Evolutionary conservation across 139 green algal species (phyloP), one percentile per base, ranked within the genome.

Genomic region (Ettlia oleoabundans): DNA sequence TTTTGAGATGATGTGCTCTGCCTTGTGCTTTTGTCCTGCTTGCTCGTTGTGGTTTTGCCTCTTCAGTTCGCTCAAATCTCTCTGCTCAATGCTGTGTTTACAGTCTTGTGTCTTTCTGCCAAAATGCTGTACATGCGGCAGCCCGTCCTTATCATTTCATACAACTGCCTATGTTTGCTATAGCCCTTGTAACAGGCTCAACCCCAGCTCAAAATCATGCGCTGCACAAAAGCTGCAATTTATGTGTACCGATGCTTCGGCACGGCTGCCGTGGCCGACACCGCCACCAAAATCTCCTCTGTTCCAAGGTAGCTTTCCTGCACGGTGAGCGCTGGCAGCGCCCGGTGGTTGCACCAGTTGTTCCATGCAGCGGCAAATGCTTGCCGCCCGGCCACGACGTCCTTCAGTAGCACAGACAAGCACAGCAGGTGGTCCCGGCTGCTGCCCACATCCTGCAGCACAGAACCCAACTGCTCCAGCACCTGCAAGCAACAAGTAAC

Each of bases 341-440:
- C 32, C 0, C 2, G 6, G 2, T 5, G 35, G 21, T 58, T 32
- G 6, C 69, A n/a, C 82, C 62, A 68, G 42, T 78, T 5, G 52
- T 74, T 78, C 73, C 76, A 85, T 53, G 32, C 62, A 3, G 37
- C 26, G 33, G 37, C 33, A 26, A 42, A 83, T 22, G 61, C 37
- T 21, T 18, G 22, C 22, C 35, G 22, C 42, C 62, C 78, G 7
- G 40, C 13, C 43, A 52, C 62, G n/a, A 58, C 4, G 37, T 83
- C 78, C 47, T 76, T 72, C 30, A 83, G 67, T 62, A 75, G 22
- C 35, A 83, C 78, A 10, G 62, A 61, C 22, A 83, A 35, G 5
- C 28, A 19, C 51, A 82, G 18, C 53, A 82, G 65, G 76, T 42
- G 30, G n/a, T 66, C 53, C 42, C 55, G 53, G 51, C 32, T 32